Evolutionary conservation across 257 asterid species (phyloP).

Genomic region (Solanum infundibuliforme): DNA sequence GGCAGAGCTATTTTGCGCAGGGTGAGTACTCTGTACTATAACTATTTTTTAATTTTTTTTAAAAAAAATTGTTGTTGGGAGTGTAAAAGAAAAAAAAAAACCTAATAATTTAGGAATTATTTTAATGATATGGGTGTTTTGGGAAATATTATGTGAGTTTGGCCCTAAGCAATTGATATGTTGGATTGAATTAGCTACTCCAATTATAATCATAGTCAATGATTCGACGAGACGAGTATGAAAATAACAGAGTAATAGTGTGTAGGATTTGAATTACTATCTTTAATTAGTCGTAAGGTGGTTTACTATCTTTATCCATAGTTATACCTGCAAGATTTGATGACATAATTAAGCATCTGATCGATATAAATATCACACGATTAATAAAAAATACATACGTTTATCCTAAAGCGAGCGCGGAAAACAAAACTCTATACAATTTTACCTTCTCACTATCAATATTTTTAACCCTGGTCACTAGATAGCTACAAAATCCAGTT

Average conservation of each 20-base stretch:
- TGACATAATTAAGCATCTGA: neutral
- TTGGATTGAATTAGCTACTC: neutral
- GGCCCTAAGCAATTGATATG: neutral
- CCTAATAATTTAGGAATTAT: neutral
- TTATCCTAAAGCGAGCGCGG: neutral
- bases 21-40: neutral
- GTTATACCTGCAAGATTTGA: neutral
- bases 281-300: neutral
- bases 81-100: neutral
- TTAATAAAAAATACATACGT: neutral
- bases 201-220: neutral
- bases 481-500: neutral
- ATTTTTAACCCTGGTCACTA: neutral
- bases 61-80: neutral
- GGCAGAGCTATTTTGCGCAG: neutral
- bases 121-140: neutral
- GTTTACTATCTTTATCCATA: neutral
- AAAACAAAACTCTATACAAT: neutral
- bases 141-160: neutral
- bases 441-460: neutral
- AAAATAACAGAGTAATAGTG: no score
- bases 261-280: neutral
- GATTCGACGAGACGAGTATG: neutral
- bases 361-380: accelerated
- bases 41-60: no score